Percentiles rank a stretch among this genome's conserved stretches.
Evolutionary conservation across 257 asterid genomes (phyloP).

Genomic region (Anisodus tanguticus): DNA sequence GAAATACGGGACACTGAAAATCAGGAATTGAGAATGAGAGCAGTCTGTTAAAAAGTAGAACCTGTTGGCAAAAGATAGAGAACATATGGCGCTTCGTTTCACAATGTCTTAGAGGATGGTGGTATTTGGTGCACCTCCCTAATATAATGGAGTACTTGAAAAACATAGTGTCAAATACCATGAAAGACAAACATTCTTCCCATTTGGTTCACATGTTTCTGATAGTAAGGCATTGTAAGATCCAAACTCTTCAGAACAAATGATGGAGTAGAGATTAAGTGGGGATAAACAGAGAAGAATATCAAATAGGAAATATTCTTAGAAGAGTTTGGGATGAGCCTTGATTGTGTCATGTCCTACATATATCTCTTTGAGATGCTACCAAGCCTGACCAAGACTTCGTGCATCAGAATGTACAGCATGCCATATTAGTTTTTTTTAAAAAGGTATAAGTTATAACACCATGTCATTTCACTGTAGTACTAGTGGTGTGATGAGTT

Average conservation of each 20-base stretch:
- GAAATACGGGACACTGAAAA: not conserved
- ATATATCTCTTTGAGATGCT: not conserved
- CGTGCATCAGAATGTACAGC: not conserved
- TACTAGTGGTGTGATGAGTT: not conserved
- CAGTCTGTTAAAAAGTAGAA: constrained; percentile 18
- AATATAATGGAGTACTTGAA: not conserved
- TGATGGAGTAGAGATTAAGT: not conserved
- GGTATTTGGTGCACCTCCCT: constrained; percentile 2
- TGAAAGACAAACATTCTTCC: constrained; percentile 21
- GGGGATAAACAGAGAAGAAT: not conserved
- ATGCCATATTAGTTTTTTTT: not conserved
- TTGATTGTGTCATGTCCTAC: not conserved
- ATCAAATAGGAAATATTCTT: constrained; percentile 1
- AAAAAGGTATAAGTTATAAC: not conserved
- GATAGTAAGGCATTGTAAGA: constrained; percentile 2
- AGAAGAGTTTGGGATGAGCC: not conserved
- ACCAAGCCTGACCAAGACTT: not conserved
- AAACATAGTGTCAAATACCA: not conserved
- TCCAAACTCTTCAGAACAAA: not conserved
- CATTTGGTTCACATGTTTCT: constrained; percentile 19
- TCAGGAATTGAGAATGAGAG: constrained; percentile 19
- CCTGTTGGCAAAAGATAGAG: not conserved
- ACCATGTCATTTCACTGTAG: not conserved
- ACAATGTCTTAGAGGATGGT: not conserved
- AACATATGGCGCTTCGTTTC: not conserved